Conservation (phyloP, 192 early-diverging fungal genomes). For the Backusella westeae region DNA sequence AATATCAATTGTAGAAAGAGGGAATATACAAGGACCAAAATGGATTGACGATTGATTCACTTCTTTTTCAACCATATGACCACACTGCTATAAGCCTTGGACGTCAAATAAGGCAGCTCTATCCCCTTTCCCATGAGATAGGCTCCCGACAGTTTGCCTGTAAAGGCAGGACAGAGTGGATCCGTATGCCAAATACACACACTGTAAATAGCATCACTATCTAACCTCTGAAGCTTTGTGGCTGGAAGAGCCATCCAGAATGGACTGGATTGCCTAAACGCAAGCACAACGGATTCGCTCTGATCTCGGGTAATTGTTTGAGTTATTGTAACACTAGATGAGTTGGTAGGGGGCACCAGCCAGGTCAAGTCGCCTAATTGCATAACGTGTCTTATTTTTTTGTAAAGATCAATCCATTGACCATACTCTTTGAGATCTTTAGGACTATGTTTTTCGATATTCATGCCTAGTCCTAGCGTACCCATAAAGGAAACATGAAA, state of each 20-base stretch:
- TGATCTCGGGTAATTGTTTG: neutral
- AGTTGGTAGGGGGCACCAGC: conserved; percentile 5
- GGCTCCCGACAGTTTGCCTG: neutral
- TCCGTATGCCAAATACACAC: neutral
- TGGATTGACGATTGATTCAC: too few species aligned
- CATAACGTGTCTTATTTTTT: conserved; percentile 6
- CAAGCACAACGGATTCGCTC: neutral
- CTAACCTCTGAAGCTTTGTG: neutral
- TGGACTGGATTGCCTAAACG: conserved; percentile 1
- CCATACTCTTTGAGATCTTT: neutral
- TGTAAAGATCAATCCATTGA: conserved; percentile 20
- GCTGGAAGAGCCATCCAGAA: neutral
- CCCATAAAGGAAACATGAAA: conserved; percentile 26
- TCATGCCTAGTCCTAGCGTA: conserved; percentile 5
- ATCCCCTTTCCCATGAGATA: conserved; percentile 1
- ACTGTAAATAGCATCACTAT: neutral
- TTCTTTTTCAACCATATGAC: conserved; percentile 18
- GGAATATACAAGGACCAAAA: too few species aligned
- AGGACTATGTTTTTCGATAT: neutral
- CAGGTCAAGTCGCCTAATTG: conserved; percentile 20
- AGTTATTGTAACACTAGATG: neutral
- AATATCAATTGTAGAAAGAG: too few species aligned
- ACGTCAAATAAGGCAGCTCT: conserved; percentile 6
- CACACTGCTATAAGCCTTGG: conserved; percentile 6
- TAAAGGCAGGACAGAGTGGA: neutral